Percentiles rank a stretch among this genome's conserved stretches.
These are phyloP conservation scores for Yarrowia keelungensis DNA, from an alignment of 805 yeast species.

Conservation along the genomic window DNA sequence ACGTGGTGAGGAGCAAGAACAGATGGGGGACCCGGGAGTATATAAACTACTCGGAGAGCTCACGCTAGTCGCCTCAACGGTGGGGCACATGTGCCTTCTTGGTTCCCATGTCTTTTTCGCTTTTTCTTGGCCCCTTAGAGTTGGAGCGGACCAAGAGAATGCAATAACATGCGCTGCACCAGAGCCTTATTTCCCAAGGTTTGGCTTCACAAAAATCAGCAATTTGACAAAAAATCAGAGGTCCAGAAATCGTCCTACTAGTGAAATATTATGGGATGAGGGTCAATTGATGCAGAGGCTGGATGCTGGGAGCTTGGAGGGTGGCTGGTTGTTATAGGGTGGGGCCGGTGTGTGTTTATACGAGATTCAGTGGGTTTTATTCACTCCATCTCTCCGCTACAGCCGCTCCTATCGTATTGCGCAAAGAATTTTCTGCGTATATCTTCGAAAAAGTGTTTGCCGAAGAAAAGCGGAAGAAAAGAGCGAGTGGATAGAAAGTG, in stretches of 20 bases:
- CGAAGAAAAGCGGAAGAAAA: neutral
- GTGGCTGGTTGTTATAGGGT: no score
- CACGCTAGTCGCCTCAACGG: constrained; percentile 10
- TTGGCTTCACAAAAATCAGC: neutral
- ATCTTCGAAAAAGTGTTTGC: no score
- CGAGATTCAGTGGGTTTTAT: neutral
- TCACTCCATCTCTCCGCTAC: neutral
- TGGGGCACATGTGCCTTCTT: constrained; percentile 27
- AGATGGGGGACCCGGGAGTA: neutral
- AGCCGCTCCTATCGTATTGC: constrained; percentile 25
- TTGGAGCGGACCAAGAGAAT: constrained; percentile 3
- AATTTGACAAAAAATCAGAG: no score
- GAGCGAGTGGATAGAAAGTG: neutral
- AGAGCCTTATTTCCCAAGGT: neutral
- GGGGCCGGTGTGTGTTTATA: neutral
- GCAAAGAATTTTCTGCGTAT: constrained; percentile 4
- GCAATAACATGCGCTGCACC: constrained; percentile 2
- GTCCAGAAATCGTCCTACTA: no score
- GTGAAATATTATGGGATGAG: no score
- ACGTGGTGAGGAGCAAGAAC: neutral
- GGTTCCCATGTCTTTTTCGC: neutral
- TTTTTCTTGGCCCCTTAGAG: neutral
- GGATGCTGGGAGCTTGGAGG: no score
- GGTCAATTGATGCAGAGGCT: no score
- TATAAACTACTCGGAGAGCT: constrained; percentile 4